Evolutionary conservation across 2,329 filamentous ascomycete genomes (phyloP).

Genomic region (Trichoderma atroviride): DNA sequence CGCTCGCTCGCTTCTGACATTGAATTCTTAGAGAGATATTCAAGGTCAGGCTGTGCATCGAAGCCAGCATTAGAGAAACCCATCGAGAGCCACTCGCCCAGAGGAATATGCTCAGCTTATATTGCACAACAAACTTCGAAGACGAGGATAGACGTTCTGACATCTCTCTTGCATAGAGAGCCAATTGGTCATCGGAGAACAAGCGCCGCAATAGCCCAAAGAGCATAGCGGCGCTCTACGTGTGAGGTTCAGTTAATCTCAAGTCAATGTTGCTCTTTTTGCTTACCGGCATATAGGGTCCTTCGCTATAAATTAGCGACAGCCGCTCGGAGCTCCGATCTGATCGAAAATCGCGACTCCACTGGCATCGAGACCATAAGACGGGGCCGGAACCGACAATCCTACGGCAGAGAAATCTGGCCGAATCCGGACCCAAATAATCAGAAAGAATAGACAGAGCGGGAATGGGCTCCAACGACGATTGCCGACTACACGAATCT

Average conservation of each 20-base stretch:
- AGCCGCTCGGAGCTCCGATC: constrained; percentile 62
- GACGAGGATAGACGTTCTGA: constrained; percentile 60
- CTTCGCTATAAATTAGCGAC: constrained; percentile 36
- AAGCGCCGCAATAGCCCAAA: no score
- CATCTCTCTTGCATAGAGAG: no score
- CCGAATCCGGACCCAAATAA: not conserved
- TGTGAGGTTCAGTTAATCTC: not conserved
- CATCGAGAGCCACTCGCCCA: no score
- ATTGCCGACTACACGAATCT: not conserved
- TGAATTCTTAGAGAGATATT: no score
- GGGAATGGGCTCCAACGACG: not conserved
- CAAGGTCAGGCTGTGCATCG: no score
- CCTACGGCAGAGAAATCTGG: not conserved
- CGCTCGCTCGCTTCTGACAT: no score
- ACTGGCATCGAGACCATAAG: not conserved
- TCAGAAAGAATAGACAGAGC: not conserved
- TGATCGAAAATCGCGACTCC: not conserved
- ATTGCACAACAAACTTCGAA: no score
- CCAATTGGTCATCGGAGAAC: no score
- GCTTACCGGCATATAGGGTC: constrained; percentile 47
- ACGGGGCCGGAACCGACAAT: not conserved
- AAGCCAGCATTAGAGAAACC: no score
- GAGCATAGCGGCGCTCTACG: no score
- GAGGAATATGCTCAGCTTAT: no score
- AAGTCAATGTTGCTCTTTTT: not conserved